Base-by-base conservation (phyloP, 2,329 filamentous ascomycete species). In the Epichloe elymi region DNA sequence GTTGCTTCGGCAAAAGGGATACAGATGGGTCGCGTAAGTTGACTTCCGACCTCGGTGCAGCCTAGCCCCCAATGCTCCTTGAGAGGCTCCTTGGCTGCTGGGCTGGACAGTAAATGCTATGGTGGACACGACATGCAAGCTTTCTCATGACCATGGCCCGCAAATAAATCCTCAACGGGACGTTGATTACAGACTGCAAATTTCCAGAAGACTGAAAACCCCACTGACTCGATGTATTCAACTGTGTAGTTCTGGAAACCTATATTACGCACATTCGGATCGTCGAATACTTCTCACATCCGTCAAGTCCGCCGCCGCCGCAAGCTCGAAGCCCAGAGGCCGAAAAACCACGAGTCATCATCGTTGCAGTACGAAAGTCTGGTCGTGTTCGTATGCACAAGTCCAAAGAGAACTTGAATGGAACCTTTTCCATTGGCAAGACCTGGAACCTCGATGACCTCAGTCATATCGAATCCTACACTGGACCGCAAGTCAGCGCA, bases 201-300 rank as follows among this genome's bases (percentile, higher is more conserved):
- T 26, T 37, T 12, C 3, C n/a, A 26, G 14, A 3, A 17, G 33
- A 7, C 12, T 30, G 17, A 12, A 33, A 23, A 33, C 14, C 11
- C 11, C 14, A 38, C 57, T 63, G 53, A 57, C 56, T 42, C 48
- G 12, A 44, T 36, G 11, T 23, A 2, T 35, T 35, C 15, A 11
- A 12, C 26, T n/a, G 36, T 44, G 11, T 26, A 70, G 67, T 69
- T 40, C 60, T 67, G 54, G 93, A 98, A 71, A 96, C 89, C 36
- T 98, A 98, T 72, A 98, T 98, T 61, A 98, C 93, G 20, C 93
- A 98, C 65, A 90, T 97, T 60, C 81, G 85, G 62, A 89, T 98
- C 61, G 82, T 80, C 58, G 93, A 98, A 72, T 95, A 88, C 74
- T 82, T 83, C 52, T 77, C 80, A 40, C 83, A 90, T 67, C 89